A percentile compares a stretch with the other conserved stretches of the same genome.
Conservation (phyloP, 768 basidiomycete genomes). For the Phlebiopsis flavidoalba region DNA sequence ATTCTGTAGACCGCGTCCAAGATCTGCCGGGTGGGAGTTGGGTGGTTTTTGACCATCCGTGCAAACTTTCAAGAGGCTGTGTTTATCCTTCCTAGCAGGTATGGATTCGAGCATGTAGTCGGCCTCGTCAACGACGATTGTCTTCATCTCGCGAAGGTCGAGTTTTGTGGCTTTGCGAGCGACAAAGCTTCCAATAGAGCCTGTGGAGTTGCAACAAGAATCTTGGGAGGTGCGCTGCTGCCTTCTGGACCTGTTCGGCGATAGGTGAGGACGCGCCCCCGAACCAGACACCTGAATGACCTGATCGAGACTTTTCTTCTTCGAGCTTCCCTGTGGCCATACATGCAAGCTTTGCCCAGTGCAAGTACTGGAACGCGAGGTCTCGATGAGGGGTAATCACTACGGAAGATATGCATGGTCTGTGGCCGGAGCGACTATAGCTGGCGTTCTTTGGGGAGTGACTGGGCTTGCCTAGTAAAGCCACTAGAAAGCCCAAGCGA, state of each 20-base stretch:
- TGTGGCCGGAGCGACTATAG: slow-evolving; percentile 2
- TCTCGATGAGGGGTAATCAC: slow-evolving; percentile 72
- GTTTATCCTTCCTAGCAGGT: slow-evolving; percentile 36
- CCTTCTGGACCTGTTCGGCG: slow-evolving; percentile 31
- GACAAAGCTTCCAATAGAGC: slow-evolving; percentile 55
- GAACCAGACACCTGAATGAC: slow-evolving; percentile 60
- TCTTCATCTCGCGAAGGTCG: slow-evolving; percentile 41
- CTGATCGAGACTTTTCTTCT: slow-evolving; percentile 30
- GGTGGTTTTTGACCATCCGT: slow-evolving; percentile 45
- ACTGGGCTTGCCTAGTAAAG: slow-evolving; percentile 55
- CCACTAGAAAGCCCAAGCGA: slow-evolving; percentile 69
- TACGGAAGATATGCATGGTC: slow-evolving; percentile 44
- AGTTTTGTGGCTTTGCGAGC: slow-evolving; percentile 38
- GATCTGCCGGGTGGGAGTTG: slow-evolving; percentile 52
- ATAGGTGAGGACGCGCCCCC: slow-evolving; percentile 41
- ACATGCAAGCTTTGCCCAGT: slow-evolving; percentile 61
- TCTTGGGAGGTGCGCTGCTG: slow-evolving; percentile 49
- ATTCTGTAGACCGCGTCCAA: slow-evolving; percentile 49
- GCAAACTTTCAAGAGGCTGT: slow-evolving; percentile 32
- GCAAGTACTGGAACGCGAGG: slow-evolving; percentile 58
- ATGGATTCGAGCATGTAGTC: slow-evolving; percentile 63
- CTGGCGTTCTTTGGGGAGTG: slow-evolving; percentile 6
- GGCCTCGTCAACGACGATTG: slow-evolving; percentile 70
- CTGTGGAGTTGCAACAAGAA: slow-evolving; percentile 70
- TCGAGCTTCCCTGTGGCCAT: slow-evolving; percentile 21